Evolutionary conservation across 106 monocot genomes (phyloP).

Genomic region (Dactylorhiza incarnata): DNA sequence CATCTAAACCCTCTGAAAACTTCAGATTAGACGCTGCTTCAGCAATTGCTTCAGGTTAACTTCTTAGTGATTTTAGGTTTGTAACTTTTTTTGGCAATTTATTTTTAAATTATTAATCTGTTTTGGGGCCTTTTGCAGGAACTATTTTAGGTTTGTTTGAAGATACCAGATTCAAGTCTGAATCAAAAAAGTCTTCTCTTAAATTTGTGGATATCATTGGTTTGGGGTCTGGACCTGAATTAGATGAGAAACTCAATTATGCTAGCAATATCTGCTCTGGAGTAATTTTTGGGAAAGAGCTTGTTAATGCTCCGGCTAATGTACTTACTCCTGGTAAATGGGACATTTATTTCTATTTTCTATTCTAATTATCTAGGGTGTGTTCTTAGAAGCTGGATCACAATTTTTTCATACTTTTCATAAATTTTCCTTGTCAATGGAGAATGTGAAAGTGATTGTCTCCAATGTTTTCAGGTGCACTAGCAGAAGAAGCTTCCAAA

Average conservation of each 20-base stretch:
- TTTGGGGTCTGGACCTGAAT: constrained; percentile 59
- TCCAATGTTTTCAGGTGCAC: constrained; percentile 36
- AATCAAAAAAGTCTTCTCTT: constrained; percentile 65
- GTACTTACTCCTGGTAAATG: constrained; percentile 86
- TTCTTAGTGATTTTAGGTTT: background rate
- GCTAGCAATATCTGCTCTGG: constrained; percentile 75
- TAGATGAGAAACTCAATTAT: constrained; percentile 75
- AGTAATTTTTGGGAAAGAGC: constrained; percentile 88
- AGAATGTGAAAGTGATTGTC: background rate
- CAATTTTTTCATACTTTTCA: background rate
- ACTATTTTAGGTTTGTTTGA: constrained; percentile 70
- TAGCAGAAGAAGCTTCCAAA: constrained; percentile 90
- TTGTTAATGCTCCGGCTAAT: constrained; percentile 97
- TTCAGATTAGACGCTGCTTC: constrained; percentile 55
- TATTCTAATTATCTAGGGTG: background rate
- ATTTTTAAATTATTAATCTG: background rate
- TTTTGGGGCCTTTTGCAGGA: constrained; percentile 27
- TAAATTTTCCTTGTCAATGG: background rate
- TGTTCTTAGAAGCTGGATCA: background rate
- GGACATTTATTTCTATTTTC: background rate
- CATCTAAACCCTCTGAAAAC: constrained; percentile 37
- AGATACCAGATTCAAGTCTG: constrained; percentile 87
- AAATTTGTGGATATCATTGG: constrained; percentile 83
- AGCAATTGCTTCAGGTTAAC: constrained; percentile 72
- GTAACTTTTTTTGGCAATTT: constrained; percentile 6